Percentiles rank a stretch among this genome's conserved stretches.
phyloP scores from a whole-genome alignment of 331 rosid species.

The Acacia concinna region DNA sequence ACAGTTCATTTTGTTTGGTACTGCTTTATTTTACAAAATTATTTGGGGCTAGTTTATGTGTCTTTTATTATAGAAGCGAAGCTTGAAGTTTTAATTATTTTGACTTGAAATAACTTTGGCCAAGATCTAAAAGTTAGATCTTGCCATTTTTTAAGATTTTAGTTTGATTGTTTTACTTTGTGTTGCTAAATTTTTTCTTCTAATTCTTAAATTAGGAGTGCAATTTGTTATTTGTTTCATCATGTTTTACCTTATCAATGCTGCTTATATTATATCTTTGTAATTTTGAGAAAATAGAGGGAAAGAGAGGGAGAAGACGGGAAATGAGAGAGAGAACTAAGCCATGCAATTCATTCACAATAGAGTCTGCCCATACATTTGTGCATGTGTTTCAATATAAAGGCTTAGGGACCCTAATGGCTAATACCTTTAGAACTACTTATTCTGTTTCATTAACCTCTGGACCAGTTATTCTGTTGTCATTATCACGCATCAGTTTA shows the following conservation, averaged over 20 bases:
- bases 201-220: background rate
- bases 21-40: background rate
- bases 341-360: background rate
- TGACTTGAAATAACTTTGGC: conserved; percentile 10
- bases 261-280: background rate
- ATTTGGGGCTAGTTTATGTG: conserved; percentile 16
- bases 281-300: too few relatives aligned
- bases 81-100: background rate
- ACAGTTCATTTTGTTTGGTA: background rate
- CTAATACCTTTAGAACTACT: background rate
- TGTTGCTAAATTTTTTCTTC: background rate
- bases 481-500: background rate
- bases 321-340: background rate
- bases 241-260: conserved; percentile 21
- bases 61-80: background rate
- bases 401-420: background rate
- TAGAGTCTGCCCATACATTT: background rate
- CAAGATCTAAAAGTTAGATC: conserved; percentile 1
- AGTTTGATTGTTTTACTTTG: background rate
- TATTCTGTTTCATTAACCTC: background rate
- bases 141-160: background rate
- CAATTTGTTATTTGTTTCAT: conserved; percentile 23
- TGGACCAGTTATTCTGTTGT: background rate
- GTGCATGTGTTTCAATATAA: background rate
- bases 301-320: too few relatives aligned